Evolutionary conservation across 768 basidiomycete genomes (phyloP), one percentile per base, ranked within the genome.

Genomic region (Grammothele lineata): DNA sequence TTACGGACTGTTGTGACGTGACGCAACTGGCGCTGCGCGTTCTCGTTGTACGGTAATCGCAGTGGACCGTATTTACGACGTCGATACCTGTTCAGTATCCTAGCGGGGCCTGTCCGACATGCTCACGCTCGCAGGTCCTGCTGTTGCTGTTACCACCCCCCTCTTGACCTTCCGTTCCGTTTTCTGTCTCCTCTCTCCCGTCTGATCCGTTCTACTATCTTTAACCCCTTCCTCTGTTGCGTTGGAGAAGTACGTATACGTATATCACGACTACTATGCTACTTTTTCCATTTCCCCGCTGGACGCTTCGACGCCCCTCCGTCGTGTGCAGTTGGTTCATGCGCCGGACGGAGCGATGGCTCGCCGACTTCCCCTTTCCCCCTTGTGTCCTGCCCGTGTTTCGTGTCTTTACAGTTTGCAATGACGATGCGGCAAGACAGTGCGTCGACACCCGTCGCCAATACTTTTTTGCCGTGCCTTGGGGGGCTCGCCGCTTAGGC

Each of bases 221-320:
- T 22, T 39, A 27, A 42, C 23, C 40, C 40, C 30, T 12, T 37
- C 36, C 36, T 6, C 17, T n/a, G n/a, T 27, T 25, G 17, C 21
- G 43, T 4, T 40, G 36, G 45, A 47, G 40, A 45, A 46, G 42
- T 52, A 35, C 45, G 18, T 39, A 15, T 45, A n/a, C n/a, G n/a
- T n/a, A n/a, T n/a, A n/a, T n/a, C n/a, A n/a, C n/a, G n/a, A n/a
- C n/a, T n/a, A n/a, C 22, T 17, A 40, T 32, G 37, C n/a, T 36
- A 30, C 6, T 43, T 40, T 30, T 22, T 25, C 23, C 43, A 17
- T 26, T 18, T 34, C 35, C 34, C 53, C 45, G 48, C 52, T 56
- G 47, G 51, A 56, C 56, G 56, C 52, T 57, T 53, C 48, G 41
- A n/a, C n/a, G n/a, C n/a, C n/a, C n/a, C n/a, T n/a, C n/a, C n/a